Evolutionary conservation across 2,329 filamentous ascomycete species (phyloP).

Genomic region (Tolypocladium tropicale): DNA sequence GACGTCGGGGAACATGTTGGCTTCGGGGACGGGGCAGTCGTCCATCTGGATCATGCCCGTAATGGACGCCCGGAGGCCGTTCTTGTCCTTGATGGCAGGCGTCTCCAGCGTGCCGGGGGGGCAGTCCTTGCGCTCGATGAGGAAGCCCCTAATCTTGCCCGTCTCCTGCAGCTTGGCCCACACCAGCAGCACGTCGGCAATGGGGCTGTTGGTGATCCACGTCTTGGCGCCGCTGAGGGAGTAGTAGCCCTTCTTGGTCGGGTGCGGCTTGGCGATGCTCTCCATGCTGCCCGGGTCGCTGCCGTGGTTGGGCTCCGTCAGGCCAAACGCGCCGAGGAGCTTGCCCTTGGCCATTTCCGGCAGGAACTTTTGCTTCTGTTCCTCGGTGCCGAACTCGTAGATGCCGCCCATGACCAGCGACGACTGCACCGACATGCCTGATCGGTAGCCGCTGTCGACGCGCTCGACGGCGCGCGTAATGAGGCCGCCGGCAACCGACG

Average conservation of each 20-base stretch:
- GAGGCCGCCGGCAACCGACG: slow-evolving; percentile 77
- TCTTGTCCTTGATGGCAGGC: slow-evolving; percentile 90
- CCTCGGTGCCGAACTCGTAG: slow-evolving; percentile 73
- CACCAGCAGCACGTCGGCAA: slow-evolving; percentile 72
- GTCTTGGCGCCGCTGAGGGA: slow-evolving; percentile 77
- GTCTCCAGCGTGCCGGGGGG: slow-evolving; percentile 85
- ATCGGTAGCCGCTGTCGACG: slow-evolving; percentile 85
- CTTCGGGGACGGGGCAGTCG: slow-evolving; percentile 74
- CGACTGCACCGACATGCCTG: slow-evolving; percentile 87
- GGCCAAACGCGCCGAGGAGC: slow-evolving; percentile 73
- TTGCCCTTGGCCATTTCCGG: slow-evolving; percentile 75
- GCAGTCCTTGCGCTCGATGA: slow-evolving; percentile 77
- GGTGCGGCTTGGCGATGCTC: slow-evolving; percentile 73
- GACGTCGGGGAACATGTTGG: slow-evolving; percentile 88
- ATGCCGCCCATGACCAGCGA: slow-evolving; percentile 92
- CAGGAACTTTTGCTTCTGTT: slow-evolving; percentile 78
- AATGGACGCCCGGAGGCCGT: slow-evolving; percentile 80
- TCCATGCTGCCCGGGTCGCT: slow-evolving; percentile 90
- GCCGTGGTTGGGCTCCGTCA: slow-evolving; percentile 89
- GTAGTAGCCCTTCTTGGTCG: slow-evolving; percentile 73
- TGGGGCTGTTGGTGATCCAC: slow-evolving; percentile 93
- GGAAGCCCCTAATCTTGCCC: slow-evolving; percentile 88
- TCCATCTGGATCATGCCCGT: slow-evolving; percentile 98
- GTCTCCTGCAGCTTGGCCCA: slow-evolving; percentile 92
- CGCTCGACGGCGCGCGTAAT: slow-evolving; percentile 87